Evolutionary conservation across 805 yeast genomes (phyloP), one percentile per base, ranked within the genome.

Genomic region (Wickerhamiella cacticola): DNA sequence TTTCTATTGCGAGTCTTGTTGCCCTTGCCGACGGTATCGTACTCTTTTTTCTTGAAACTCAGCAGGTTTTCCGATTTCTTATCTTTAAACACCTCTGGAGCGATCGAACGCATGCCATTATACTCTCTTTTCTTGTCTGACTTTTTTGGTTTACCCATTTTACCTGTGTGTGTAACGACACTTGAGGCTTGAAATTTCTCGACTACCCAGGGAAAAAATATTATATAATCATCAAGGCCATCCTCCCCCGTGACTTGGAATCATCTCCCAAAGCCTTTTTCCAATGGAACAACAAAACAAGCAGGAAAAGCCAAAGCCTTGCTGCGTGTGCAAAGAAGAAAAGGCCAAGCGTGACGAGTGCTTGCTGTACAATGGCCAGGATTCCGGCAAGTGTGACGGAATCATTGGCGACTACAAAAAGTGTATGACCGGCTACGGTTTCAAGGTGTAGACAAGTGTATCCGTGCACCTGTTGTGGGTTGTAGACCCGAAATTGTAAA

Each of bases 391-490:
- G 57, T 89, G 98, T 66, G 75, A 79, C 50, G 75, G 73, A 48
- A 63, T 85, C 46, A 81, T 89, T 53, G 67, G 66, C 19, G 70
- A 76, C 50, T 92, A 92, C 71, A 88, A 87, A 65, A 60, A 61
- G 24, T 89, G 98, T 68, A 89, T 89, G 98, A 80, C 79, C 60
- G 86, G 94, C 16, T 89, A 67, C 63, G 98, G 98, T 0, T 89
- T 89, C 65, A 75, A 72, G 3, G 53, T 39, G 4, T 39, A 24
- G 36, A n/a, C n/a, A n/a, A n/a, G n/a, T n/a, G n/a, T n/a, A n/a
- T n/a, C n/a, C n/a, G n/a, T n/a, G n/a, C n/a, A n/a, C n/a, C n/a
- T n/a, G n/a, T n/a, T n/a, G n/a, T n/a, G n/a, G n/a, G n/a, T n/a
- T n/a, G n/a, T n/a, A n/a, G n/a, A n/a, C n/a, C n/a, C n/a, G n/a